Conservation (phyloP, 805 yeast genomes). For the Helenozyma baotianmanensis region DNA sequence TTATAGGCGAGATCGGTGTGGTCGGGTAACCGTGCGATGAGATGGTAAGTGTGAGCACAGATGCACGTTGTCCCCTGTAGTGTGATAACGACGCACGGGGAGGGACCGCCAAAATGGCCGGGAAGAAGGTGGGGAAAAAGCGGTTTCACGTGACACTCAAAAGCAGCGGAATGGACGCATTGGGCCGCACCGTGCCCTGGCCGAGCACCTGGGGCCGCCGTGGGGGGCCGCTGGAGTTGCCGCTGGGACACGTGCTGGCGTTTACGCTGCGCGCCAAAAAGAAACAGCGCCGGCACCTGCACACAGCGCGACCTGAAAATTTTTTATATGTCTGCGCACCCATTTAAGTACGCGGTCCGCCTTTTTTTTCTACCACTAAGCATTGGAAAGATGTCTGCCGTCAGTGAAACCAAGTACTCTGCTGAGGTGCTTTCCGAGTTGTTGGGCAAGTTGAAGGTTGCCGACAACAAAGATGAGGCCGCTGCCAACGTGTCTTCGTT, state of each 20-base stretch:
- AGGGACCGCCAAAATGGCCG: too few species aligned
- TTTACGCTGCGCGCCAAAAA: conserved; percentile 9
- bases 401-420: conserved; percentile 57
- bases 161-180: too few species aligned
- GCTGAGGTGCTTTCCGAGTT: conserved; percentile 87
- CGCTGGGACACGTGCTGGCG: neutral
- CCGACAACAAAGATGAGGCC: conserved; percentile 83
- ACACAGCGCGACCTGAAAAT: conserved; percentile 11
- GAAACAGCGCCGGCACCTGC: conserved; percentile 11
- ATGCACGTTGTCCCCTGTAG: too few species aligned
- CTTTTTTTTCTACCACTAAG: conserved; percentile 12
- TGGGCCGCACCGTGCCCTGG: too few species aligned
- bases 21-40: too few species aligned
- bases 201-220: too few species aligned
- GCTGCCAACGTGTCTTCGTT: conserved; percentile 88
- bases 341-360: conserved; percentile 10
- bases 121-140: too few species aligned
- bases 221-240: too few species aligned
- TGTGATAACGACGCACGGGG: too few species aligned
- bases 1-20: too few species aligned
- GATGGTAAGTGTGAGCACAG: too few species aligned
- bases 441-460: conserved; percentile 87
- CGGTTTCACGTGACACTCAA: too few species aligned
- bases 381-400: conserved; percentile 44
- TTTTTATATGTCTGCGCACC: conserved; percentile 13